These are phyloP conservation scores for Hypoxylon sp. DNA, from an alignment of 2,329 filamentous ascomycete genomes.

Conservation along the genomic window DNA sequence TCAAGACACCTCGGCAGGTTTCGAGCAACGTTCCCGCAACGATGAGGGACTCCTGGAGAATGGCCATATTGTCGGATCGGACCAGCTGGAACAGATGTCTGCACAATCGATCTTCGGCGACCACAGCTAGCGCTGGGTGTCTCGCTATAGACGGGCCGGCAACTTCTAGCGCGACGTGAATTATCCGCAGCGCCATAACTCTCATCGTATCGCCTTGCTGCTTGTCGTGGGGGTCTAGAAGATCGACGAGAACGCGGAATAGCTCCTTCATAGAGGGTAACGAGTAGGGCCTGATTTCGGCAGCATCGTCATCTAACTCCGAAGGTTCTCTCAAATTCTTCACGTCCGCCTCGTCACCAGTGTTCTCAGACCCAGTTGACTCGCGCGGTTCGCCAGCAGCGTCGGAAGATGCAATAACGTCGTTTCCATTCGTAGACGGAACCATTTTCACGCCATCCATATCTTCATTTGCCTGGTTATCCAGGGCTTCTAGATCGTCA, in stretches of 20 bases:
- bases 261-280: constrained; percentile 93
- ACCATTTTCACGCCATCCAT: constrained; percentile 86
- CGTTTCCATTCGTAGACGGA: constrained; percentile 72
- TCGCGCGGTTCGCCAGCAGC: constrained; percentile 50
- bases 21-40: constrained; percentile 90
- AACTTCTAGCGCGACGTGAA: constrained; percentile 96
- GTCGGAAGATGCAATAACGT: constrained; percentile 62
- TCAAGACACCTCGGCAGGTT: constrained; percentile 88
- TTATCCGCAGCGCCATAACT: constrained; percentile 96
- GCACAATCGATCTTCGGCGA: constrained; percentile 93
- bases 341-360: constrained; percentile 40
- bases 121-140: constrained; percentile 83
- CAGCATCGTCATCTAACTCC: constrained; percentile 39
- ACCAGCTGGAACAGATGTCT: constrained; percentile 96
- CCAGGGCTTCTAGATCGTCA: constrained; percentile 70
- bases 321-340: constrained; percentile 35
- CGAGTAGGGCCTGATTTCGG: constrained; percentile 85
- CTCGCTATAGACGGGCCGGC: constrained; percentile 93
- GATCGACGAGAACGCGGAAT: constrained; percentile 90
- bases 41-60: constrained; percentile 89
- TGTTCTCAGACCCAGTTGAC: constrained; percentile 55
- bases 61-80: constrained; percentile 93
- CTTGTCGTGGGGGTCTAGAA: constrained; percentile 90
- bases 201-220: constrained; percentile 95
- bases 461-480: constrained; percentile 71